Conservation (phyloP, 2,329 filamentous ascomycete species). For the Zarea fungicola region DNA sequence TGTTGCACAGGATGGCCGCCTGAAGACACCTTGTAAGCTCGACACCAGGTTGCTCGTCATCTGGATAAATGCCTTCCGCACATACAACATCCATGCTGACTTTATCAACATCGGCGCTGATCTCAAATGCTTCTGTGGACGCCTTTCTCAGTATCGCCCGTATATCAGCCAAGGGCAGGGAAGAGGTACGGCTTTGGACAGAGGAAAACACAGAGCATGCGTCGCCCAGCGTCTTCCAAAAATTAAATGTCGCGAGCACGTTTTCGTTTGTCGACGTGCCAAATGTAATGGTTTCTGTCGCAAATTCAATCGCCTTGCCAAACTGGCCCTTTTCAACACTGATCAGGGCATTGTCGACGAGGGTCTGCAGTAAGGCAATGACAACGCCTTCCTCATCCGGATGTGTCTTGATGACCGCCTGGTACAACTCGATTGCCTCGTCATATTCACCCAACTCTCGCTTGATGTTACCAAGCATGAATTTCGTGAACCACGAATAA, state of each 20-base stretch:
- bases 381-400: constrained; percentile 78
- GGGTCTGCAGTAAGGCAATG: constrained; percentile 81
- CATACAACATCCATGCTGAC: constrained; percentile 42
- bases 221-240: constrained; percentile 91
- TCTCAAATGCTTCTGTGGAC: constrained; percentile 51
- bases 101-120: constrained; percentile 66
- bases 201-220: constrained; percentile 79
- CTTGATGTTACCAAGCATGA: constrained; percentile 94
- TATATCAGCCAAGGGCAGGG: constrained; percentile 58
- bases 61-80: constrained; percentile 38
- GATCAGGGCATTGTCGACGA: constrained; percentile 74
- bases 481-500: constrained; percentile 91
- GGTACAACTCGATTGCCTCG: constrained; percentile 72
- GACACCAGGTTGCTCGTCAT: constrained; percentile 43
- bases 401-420: constrained; percentile 62
- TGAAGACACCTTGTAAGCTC: constrained; percentile 58
- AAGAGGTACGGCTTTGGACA: constrained; percentile 60
- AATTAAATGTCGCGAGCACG: constrained; percentile 73
- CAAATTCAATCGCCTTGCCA: constrained; percentile 71
- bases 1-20: constrained; percentile 77
- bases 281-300: constrained; percentile 62
- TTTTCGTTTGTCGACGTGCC: constrained; percentile 56
- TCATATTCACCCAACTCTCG: constrained; percentile 89
- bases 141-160: constrained; percentile 52
- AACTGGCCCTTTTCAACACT: constrained; percentile 80